phyloP scores from a whole-genome alignment of 176 grass and related monocot species.

The Paspalum notatum region DNA sequence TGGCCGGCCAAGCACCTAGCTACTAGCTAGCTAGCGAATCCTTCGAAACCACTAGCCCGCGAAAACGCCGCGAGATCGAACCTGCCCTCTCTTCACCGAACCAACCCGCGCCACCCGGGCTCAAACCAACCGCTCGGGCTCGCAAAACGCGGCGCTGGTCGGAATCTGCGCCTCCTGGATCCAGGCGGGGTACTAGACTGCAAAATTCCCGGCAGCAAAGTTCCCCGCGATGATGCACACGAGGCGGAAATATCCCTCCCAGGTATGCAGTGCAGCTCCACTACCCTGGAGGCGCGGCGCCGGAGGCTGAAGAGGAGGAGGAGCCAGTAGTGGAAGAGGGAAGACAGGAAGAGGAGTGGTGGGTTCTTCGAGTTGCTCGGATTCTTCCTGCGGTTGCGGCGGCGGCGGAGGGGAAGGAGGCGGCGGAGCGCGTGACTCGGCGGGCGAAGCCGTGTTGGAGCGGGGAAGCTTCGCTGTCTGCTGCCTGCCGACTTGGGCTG shows the following conservation, averaged over 20 bases:
- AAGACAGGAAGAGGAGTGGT: no score
- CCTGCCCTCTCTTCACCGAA: not conserved
- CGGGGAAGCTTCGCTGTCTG: no score
- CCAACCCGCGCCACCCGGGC: not conserved
- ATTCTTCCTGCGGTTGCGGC: no score
- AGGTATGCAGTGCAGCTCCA: not conserved
- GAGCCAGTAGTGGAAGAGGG: no score
- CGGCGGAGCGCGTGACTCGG: no score
- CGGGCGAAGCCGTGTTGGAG: no score
- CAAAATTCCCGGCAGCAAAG: not conserved
- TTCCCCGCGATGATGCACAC: not conserved
- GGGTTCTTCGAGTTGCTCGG: no score
- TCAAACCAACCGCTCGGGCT: not conserved
- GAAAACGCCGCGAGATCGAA: not conserved
- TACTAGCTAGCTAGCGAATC: not conserved
- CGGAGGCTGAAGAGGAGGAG: not conserved
- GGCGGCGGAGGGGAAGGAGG: no score
- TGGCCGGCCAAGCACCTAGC: not conserved
- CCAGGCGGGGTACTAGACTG: conserved; percentile 10
- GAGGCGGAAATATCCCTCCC: not conserved
- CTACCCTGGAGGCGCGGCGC: not conserved
- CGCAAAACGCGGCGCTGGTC: not conserved
- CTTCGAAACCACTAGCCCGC: not conserved
- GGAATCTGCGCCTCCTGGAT: not conserved
- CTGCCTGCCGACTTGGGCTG: no score